Evolutionary conservation across 2,329 filamentous ascomycete genomes (phyloP), one percentile per base, ranked within the genome.

Genomic region (Aspergillus melleus): DNA sequence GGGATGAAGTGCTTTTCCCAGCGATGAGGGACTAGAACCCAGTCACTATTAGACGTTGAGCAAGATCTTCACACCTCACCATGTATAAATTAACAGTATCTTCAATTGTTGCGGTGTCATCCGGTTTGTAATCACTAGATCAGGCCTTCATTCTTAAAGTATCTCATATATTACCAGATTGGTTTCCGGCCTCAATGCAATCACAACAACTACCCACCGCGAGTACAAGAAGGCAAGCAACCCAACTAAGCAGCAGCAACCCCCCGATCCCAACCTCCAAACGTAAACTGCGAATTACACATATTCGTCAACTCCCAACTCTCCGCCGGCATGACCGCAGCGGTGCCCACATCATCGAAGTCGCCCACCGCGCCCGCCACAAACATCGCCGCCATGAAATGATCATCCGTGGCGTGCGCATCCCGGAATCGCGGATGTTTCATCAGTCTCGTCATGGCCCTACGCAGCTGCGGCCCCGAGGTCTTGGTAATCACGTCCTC

Each of bases 381-480:
- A 73, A 90, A 90, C 66, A 86, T 77, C 3, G 84, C 80, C 0
- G 86, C 77, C 84, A 90, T 89, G 64, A 88, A 90, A 68, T 90
- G 87, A 69, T 90, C 88, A 67, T 90, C 88, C 0, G 88, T 90
- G 0, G 80, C 87, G 74, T 90, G 88, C 0, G 88, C 88, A 65
- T 89, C 87, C 16, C 87, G 75, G 67, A 83, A 90, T 51, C 79
- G 77, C 0, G 87, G 87, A 67, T 89, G 84, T 76, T 90, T 89
- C 86, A 90, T 89, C 65, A 90, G 68, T 30, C 86, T 79, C 2
- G 85, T 86, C 56, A 88, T 79, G 0, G 80, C 83, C 2, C 83
- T 77, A 2, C 86, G 73, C 52, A 89, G 69, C 26, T 73, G 70
- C 6, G 86, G 85, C 0, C 87, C 86, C 1, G 79, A 76, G 49